Conservation (phyloP, 768 basidiomycete genomes). For the Tricholomella constricta region DNA sequence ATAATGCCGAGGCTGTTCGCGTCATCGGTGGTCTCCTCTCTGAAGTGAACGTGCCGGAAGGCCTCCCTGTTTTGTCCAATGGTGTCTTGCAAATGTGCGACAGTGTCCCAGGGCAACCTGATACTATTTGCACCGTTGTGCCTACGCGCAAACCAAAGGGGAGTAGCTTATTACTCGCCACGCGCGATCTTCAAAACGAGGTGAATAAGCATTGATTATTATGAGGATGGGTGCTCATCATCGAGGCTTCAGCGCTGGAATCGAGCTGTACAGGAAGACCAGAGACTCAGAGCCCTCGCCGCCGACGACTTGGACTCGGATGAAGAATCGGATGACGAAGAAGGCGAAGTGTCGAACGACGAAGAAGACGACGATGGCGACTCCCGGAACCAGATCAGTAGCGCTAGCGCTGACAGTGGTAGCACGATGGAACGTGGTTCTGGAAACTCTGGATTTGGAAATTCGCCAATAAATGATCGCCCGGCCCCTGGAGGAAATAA, state of each 20-base stretch:
- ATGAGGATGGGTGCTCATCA: background rate
- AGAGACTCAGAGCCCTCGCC: background rate
- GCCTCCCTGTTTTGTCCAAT: slow-evolving; percentile 24
- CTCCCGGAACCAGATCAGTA: slow-evolving; percentile 2
- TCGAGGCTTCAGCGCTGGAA: background rate
- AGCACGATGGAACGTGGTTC: background rate
- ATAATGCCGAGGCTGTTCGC: slow-evolving; percentile 36
- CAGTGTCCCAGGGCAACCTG: slow-evolving; percentile 35
- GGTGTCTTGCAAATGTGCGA: slow-evolving; percentile 38
- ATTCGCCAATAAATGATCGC: too few species aligned
- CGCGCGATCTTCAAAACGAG: background rate
- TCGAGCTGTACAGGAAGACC: background rate
- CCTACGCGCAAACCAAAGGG: background rate
- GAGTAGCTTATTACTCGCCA: background rate
- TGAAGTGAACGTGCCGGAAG: slow-evolving; percentile 25
- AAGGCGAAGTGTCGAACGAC: slow-evolving; percentile 6
- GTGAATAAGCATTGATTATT: background rate
- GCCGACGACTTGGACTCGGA: background rate
- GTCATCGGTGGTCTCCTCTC: slow-evolving; percentile 34
- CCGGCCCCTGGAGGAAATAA: background rate
- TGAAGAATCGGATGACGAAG: slow-evolving; percentile 1
- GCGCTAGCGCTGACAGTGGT: background rate
- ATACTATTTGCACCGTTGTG: slow-evolving; percentile 26
- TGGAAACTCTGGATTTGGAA: background rate
- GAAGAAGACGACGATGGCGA: slow-evolving; percentile 11